Conservation (phyloP, 1,284 basidiomycete genomes). For the Ustilago trichophora region DNA sequence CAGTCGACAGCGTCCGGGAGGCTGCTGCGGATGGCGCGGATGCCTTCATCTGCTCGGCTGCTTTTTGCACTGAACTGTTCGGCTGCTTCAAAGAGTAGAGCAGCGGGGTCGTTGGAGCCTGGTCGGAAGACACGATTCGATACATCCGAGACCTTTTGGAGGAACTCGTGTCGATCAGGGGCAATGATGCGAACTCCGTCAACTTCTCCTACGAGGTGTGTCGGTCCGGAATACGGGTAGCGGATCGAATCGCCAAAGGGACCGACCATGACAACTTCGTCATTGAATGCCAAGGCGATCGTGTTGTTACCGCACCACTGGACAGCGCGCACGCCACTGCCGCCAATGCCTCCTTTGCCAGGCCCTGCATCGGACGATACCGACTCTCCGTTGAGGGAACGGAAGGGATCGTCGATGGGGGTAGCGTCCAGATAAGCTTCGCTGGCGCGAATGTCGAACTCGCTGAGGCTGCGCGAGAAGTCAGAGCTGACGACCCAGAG, state of each 20-base stretch:
- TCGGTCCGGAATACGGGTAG: constrained; percentile 80
- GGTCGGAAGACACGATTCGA: constrained; percentile 75
- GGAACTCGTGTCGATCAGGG: constrained; percentile 82
- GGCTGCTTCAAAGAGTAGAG: constrained; percentile 90
- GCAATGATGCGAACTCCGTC: constrained; percentile 87
- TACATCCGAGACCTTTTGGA: constrained; percentile 78
- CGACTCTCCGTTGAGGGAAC: constrained; percentile 1
- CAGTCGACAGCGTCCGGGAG: constrained; percentile 87
- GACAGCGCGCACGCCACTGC: constrained; percentile 66
- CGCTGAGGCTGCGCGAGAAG: constrained; percentile 86
- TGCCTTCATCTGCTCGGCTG: constrained; percentile 90
- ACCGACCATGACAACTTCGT: constrained; percentile 84
- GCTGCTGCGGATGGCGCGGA: constrained; percentile 80
- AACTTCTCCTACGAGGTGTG: constrained; percentile 81
- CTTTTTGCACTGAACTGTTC: constrained; percentile 83
- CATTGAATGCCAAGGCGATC: constrained; percentile 84
- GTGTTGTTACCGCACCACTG: constrained; percentile 98
- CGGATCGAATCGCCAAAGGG: constrained; percentile 90
- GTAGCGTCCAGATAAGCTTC: constrained; percentile 46
- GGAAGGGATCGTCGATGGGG: constrained; percentile 29
- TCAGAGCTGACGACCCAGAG: constrained; percentile 94
- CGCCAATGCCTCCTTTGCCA: constrained; percentile 47
- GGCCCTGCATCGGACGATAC: neutral
- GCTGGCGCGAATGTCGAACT: constrained; percentile 71
- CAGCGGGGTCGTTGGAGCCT: constrained; percentile 88